Conservation (phyloP, 2,329 filamentous ascomycete genomes). For the Mollisia scopiformis region DNA sequence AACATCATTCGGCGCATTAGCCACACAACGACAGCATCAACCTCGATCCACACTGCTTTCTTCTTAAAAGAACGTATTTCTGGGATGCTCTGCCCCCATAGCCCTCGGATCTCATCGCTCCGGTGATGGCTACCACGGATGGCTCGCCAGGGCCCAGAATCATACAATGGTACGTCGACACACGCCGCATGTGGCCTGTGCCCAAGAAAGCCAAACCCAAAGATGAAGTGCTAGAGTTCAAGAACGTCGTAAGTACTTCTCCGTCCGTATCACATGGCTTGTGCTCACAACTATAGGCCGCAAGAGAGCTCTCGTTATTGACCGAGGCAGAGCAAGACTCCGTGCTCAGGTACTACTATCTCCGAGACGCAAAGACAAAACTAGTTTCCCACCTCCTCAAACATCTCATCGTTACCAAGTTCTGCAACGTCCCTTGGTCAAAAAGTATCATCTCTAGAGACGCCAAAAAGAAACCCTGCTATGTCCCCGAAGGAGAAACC, state of each 20-base stretch:
- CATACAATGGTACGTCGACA: constrained; percentile 66
- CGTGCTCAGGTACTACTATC: constrained; percentile 65
- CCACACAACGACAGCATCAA: background rate
- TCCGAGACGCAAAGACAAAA: constrained; percentile 74
- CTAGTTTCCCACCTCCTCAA: constrained; percentile 76
- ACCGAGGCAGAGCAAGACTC: constrained; percentile 56
- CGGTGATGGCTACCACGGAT: background rate
- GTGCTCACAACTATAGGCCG: constrained; percentile 45
- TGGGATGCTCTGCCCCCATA: background rate
- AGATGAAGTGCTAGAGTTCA: constrained; percentile 40
- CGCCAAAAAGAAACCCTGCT: constrained; percentile 47
- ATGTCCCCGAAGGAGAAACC: constrained; percentile 26
- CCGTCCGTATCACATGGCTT: background rate
- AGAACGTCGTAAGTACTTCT: constrained; percentile 27
- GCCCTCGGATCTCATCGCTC: background rate
- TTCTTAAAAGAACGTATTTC: background rate
- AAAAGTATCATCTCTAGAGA: constrained; percentile 59
- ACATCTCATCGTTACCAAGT: constrained; percentile 66
- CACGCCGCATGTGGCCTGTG: constrained; percentile 58
- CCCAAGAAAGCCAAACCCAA: constrained; percentile 38
- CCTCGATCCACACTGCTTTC: too few relatives aligned
- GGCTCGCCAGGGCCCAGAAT: constrained; percentile 36
- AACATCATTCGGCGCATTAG: background rate
- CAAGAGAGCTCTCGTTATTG: constrained; percentile 56
- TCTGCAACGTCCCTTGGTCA: constrained; percentile 62